phyloP scores from a whole-genome alignment of 441 rosid genomes.

The Breynia disticha region DNA sequence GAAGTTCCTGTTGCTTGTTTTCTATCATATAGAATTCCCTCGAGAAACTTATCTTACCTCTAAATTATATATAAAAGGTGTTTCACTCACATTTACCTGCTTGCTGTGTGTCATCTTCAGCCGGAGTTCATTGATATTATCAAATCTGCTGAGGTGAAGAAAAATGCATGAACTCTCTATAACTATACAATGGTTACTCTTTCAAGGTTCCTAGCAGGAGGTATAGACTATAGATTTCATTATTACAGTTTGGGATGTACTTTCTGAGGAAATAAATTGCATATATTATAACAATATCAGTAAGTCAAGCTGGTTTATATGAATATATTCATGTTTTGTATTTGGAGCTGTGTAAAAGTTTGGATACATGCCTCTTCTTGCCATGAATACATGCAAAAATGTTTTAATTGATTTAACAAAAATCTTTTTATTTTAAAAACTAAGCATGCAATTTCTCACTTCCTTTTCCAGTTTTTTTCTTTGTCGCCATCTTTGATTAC shows the following conservation, averaged over 20 bases:
- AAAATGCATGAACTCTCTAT: conserved; percentile 20
- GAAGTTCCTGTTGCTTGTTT: background rate
- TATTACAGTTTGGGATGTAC: background rate
- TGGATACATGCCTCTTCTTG: background rate
- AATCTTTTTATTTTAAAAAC: too few species aligned
- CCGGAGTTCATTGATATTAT: conserved; percentile 57
- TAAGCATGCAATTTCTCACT: too few species aligned
- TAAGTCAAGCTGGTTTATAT: background rate
- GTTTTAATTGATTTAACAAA: too few species aligned
- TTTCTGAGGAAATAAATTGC: conserved; percentile 18
- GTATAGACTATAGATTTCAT: background rate
- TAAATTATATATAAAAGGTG: too few species aligned
- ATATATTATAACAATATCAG: conserved; percentile 4
- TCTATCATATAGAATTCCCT: background rate
- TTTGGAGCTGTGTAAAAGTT: background rate
- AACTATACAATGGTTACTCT: background rate
- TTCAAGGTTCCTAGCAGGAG: conserved; percentile 7
- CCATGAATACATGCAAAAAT: background rate
- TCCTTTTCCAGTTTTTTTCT: too few species aligned
- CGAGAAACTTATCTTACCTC: background rate
- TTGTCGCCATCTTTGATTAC: too few species aligned
- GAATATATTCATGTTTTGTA: background rate
- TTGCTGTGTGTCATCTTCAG: conserved; percentile 16
- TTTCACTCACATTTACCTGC: background rate
- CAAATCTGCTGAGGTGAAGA: conserved; percentile 46